These are phyloP conservation scores for Cinnamomum micranthum DNA, from an alignment of 164 flowering plant species.

Conservation along the genomic window DNA sequence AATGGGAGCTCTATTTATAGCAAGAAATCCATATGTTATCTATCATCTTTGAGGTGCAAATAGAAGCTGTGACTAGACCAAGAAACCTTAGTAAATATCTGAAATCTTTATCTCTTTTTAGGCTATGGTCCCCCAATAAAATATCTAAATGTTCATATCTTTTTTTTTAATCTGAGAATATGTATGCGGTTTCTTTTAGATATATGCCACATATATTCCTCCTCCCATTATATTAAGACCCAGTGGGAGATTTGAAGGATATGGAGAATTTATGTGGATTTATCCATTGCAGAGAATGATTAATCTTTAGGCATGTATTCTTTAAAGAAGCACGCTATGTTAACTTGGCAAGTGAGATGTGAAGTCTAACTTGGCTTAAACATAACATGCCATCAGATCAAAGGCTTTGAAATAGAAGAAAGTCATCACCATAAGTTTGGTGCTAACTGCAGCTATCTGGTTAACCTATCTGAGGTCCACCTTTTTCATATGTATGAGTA, in stretches of 20 bases:
- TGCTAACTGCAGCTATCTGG: too few species aligned
- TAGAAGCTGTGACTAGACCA: background rate
- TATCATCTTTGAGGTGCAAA: slow-evolving; percentile 5
- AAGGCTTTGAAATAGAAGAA: background rate
- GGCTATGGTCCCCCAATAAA: background rate
- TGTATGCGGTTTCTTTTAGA: background rate
- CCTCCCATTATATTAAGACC: background rate
- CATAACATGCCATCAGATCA: background rate
- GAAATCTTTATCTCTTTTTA: background rate
- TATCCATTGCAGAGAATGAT: background rate
- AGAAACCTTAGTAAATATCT: background rate
- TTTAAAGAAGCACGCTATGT: too few species aligned
- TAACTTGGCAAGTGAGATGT: background rate
- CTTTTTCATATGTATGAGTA: too few species aligned
- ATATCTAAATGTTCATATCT: background rate
- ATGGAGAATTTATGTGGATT: slow-evolving; percentile 2
- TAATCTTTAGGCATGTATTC: background rate
- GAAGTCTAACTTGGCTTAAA: background rate
- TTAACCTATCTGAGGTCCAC: too few species aligned
- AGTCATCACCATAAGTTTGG: background rate
- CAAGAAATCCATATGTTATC: background rate
- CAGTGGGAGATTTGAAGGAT: slow-evolving; percentile 6
- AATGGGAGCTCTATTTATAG: slow-evolving; percentile 17
- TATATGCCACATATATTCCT: slow-evolving; percentile 1
- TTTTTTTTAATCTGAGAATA: slow-evolving; percentile 4